phyloP scores from a whole-genome alignment of 768 basidiomycete species.

The Suillus decipiens region DNA sequence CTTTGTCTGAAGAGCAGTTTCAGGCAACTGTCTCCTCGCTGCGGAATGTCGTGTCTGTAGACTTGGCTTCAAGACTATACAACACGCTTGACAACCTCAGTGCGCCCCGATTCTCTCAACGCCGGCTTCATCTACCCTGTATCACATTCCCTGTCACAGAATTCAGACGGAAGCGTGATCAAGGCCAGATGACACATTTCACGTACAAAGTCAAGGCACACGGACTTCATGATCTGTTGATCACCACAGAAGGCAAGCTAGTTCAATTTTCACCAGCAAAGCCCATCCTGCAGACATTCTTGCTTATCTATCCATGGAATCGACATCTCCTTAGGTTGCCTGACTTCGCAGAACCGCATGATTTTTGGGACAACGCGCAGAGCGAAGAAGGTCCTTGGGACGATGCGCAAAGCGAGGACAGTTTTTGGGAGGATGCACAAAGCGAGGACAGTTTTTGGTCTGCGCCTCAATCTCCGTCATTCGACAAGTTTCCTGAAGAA shows the following conservation, averaged over 20 bases:
- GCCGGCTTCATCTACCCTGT: not conserved
- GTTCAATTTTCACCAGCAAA: not conserved
- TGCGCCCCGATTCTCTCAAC: not conserved
- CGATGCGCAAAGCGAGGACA: no score
- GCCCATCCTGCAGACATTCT: not conserved
- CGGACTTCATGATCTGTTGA: not conserved
- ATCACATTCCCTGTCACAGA: not conserved
- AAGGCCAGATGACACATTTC: not conserved
- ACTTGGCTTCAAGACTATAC: no score
- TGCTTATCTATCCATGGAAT: not conserved
- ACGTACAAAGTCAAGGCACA: not conserved
- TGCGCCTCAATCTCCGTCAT: not conserved
- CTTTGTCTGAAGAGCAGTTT: no score
- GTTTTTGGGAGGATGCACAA: not conserved
- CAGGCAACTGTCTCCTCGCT: no score
- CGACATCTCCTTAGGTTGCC: not conserved
- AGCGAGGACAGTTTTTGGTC: not conserved
- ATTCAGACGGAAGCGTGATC: not conserved
- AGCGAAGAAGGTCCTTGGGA: not conserved
- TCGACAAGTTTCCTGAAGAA: not conserved
- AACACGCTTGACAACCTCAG: no score
- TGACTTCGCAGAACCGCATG: not conserved
- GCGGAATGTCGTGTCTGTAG: no score
- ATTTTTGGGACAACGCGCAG: not conserved
- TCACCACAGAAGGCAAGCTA: not conserved